Evolutionary conservation across 78 protist genomes (phyloP), one percentile per base, ranked within the genome.

Genomic region (Dictyostelium firmibasis): DNA sequence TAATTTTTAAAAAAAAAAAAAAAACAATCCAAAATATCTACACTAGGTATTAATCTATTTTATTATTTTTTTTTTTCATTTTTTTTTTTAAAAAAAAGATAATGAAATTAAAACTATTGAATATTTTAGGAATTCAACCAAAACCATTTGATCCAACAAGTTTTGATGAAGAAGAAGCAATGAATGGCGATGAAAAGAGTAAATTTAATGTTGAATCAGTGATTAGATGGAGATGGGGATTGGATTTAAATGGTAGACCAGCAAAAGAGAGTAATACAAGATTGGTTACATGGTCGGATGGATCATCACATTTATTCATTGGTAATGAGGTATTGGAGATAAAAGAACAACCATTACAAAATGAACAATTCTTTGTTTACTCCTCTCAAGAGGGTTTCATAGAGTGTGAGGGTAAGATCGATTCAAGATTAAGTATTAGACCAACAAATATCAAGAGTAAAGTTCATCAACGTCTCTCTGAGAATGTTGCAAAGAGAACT

Each of bases 271-370:
- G 84, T 29, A 93, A 93, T 31, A 83, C 96, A 9, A 31, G 92
- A 41, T 77, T 85, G 6, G 92, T 93, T 0, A 25, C 31, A 29
- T 93, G 96, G 96, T 29, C 84, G 1, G 96, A 93, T 38, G 96
- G 96, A 20, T 86, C 93, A 20, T 7, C 83, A 2, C 96, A 93
- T 75, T 33, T 93, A n/a, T 83, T 76, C n/a, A 93, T 93, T 74
- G 96, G 96, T 25, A 93, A 78, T 82, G 96, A 93, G 16, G 81
- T 53, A 20, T 77, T 86, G 69, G 96, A 93, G 67, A 33, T 93
- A 10, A 83, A 84, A 41, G 84, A 75, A 29, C 91, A 93, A 18
- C 92, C 79, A 27, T 25, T 92, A 10, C 60, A 41, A 25, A 62
- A 79, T 13, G 96, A 85, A 14, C 91, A 84, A 20, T 74, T 85